These are phyloP conservation scores for Cutaneotrichosporon daszewskae DNA, from an alignment of 1,284 basidiomycete genomes.

Conservation along the genomic window DNA sequence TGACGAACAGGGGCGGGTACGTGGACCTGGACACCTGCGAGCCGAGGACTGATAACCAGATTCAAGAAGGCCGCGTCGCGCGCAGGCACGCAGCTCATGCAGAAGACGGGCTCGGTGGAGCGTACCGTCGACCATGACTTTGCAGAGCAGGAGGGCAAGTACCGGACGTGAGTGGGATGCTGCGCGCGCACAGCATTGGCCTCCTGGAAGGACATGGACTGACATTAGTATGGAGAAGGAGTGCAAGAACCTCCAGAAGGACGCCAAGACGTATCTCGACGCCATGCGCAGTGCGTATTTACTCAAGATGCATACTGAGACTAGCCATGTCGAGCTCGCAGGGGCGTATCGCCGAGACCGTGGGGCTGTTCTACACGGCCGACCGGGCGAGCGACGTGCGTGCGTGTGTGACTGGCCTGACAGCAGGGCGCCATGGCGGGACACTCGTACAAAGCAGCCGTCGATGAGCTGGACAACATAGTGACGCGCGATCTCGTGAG, in stretches of 20 bases:
- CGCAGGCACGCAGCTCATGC: conserved; percentile 85
- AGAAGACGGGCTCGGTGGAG: conserved; percentile 97
- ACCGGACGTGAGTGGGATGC: conserved; percentile 63
- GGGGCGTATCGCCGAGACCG: conserved; percentile 86
- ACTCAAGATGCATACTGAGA: conserved; percentile 5
- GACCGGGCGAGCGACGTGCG: conserved; percentile 68
- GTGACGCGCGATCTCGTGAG: conserved; percentile 78
- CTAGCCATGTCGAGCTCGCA: conserved; percentile 88
- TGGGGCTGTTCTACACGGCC: conserved; percentile 87
- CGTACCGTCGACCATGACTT: conserved; percentile 92
- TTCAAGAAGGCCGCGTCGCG: conserved; percentile 93
- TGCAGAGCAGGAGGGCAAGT: conserved; percentile 84
- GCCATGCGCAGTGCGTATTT: conserved; percentile 70
- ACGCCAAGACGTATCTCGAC: conserved; percentile 91
- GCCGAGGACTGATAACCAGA: conserved; percentile 49
- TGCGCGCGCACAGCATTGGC: background rate
- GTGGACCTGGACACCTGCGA: background rate
- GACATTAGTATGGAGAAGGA: conserved; percentile 82
- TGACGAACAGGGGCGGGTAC: conserved; percentile 11
- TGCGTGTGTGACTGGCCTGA: conserved; percentile 2
- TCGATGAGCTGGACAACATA: conserved; percentile 85
- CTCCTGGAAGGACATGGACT: background rate
- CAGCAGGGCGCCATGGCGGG: conserved; percentile 83
- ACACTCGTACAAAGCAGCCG: conserved; percentile 90
- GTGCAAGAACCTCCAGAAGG: conserved; percentile 83